Base-by-base conservation (phyloP, 257 asterid species). In the Paulownia fortunei region DNA sequence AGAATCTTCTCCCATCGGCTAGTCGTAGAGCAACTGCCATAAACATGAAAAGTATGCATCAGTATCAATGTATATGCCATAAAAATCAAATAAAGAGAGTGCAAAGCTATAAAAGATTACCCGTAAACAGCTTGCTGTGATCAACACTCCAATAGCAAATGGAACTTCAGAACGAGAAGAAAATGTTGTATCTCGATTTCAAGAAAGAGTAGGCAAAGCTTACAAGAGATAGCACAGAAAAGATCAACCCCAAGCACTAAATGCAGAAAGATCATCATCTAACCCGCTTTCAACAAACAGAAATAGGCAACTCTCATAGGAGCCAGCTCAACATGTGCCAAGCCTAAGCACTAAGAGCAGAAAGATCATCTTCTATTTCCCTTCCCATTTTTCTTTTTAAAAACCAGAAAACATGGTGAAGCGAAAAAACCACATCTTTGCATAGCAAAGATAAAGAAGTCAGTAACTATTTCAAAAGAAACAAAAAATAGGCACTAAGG, bases 381-480 rank as follows among this genome's bases (percentile, higher is more conserved):
- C 84, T 82, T 65, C 84, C 90, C 88, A 81, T 61, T 82, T 85
- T 81, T 82, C 89, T 62, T 86, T 82, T 73, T 51, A 93, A 93
- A 92, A 91, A 78, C 87, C 84, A 87, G 86, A 89, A 80, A 89
- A 78, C 36, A 76, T 67, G 87, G 89, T 60, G 13, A 80, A 77
- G 86, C 89, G 74, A 30, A 26, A 81, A 54, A 79, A 78, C 68
- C 84, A 69, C 58, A 69, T 60, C 84, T 76, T 82, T 81, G 81
- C 44, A 18, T 24, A 7, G 82, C 72, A 63, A 76, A 46, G 78
- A 74, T 27, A 26, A 58, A 59, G 69, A 62, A 73, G 89, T 81
- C 63, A 77, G 84, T 70, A 69, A 79, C 90, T 81, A 68, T 23
- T 80, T 66, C 56, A 44, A 54, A 69, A 34, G 55, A 74, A 27